A percentile compares a stretch with the other conserved stretches of the same genome.
These are phyloP conservation scores for Botrytis deweyae DNA, from an alignment of 2,329 filamentous ascomycete genomes.

Conservation along the genomic window DNA sequence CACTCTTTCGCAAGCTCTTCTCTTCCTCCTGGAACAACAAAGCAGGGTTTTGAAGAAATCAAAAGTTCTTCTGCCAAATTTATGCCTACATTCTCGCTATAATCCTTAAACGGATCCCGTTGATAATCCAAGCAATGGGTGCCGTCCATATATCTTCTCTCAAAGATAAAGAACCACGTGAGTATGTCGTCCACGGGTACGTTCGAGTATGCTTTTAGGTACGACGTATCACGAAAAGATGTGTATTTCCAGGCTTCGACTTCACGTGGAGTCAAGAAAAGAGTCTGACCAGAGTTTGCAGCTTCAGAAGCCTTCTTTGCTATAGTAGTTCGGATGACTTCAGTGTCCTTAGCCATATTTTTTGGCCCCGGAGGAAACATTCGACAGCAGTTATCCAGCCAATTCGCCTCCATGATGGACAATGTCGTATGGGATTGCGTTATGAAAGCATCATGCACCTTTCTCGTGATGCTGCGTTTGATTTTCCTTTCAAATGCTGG, in stretches of 20 bases:
- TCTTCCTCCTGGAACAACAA: neutral
- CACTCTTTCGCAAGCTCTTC: neutral
- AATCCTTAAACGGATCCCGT: neutral
- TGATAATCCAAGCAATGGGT: neutral
- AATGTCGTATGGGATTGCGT: neutral
- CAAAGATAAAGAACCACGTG: neutral
- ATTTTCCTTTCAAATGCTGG: neutral
- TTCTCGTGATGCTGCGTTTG: rapidly evolving
- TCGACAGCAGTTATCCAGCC: neutral
- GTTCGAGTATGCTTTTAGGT: neutral
- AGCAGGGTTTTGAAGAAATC: neutral
- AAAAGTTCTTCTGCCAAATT: neutral
- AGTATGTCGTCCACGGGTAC: neutral
- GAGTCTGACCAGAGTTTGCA: neutral
- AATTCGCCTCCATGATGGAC: neutral
- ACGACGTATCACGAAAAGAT: neutral
- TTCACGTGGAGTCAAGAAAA: neutral
- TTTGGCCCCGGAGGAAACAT: neutral
- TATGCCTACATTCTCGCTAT: neutral
- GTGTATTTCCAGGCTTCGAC: neutral
- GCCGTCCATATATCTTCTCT: neutral
- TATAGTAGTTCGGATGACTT: neutral
- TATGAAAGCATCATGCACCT: neutral
- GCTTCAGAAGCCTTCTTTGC: neutral
- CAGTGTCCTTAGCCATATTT: neutral